Base-by-base conservation (phyloP, 2,329 filamentous ascomycete genomes). In the Ophiostoma fasciatum region DNA sequence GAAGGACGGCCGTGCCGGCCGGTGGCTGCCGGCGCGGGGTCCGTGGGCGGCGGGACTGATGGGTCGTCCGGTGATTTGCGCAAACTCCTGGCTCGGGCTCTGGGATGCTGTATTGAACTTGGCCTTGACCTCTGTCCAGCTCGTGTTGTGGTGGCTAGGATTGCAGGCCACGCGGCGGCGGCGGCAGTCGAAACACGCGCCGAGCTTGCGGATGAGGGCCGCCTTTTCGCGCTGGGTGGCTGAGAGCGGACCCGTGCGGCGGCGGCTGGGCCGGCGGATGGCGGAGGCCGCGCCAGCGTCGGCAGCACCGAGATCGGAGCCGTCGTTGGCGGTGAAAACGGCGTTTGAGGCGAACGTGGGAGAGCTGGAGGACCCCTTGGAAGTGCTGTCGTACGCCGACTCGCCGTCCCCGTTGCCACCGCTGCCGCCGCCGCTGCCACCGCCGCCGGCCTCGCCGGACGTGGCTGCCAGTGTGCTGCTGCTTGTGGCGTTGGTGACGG, bases 51-150 rank as follows among this genome's bases (percentile, higher is more conserved):
- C 58, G 25, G 65, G 63, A 45, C 66, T 71, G 41, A 68, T 55
- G 7, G 42, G 42, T 2, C 42, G 41, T 4, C 45, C 42, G 1
- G 41, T 41, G 13, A 45, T 36, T 13, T 59, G 61, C 23, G 61
- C 58, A 30, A 68, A 62, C 18, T 70, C 66, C 40, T 64, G 64
- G 31, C 67, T 55, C 22, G 68, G 66, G 45, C 67, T 71, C 38
- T 65, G n/a, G n/a, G n/a, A n/a, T n/a, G n/a, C n/a, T n/a, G n/a
- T n/a, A n/a, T n/a, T n/a, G n/a, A n/a, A n/a, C n/a, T n/a, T n/a
- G n/a, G n/a, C n/a, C n/a, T n/a, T n/a, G 13, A 69, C 64, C 42
- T 73, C 68, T 49, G 72, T 68, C 68, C 69, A 74, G 10, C 65
- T 71, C 66, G 72, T 67, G 44, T 66, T 66, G 44, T 72, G 69